These are phyloP conservation scores for Hypoxylon sp. DNA, from an alignment of 2,329 filamentous ascomycete genomes.

Conservation along the genomic window DNA sequence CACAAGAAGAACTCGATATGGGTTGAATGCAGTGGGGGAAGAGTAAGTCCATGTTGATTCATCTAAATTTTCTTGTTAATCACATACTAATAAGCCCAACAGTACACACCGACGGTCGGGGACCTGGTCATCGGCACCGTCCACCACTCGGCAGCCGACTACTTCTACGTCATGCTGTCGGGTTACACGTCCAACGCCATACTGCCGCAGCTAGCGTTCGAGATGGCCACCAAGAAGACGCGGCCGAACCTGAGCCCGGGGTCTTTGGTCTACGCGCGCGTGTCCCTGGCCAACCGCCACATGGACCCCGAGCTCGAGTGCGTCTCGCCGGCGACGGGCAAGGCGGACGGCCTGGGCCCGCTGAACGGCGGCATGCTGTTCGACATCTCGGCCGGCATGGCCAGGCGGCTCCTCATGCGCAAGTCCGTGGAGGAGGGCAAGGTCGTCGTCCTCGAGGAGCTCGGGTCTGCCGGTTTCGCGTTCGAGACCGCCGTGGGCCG, in stretches of 20 bases:
- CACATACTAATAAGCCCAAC: conserved; percentile 42
- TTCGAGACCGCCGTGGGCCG: conserved; percentile 95
- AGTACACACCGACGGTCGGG: conserved; percentile 82
- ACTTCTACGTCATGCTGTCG: conserved; percentile 81
- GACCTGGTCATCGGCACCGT: conserved; percentile 92
- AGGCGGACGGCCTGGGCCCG: conserved; percentile 85
- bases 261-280: conserved; percentile 87
- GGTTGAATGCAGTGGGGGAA: conserved; percentile 74
- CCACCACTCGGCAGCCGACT: conserved; percentile 76
- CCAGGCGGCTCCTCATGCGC: conserved; percentile 77
- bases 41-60: conserved; percentile 57
- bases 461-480: conserved; percentile 77
- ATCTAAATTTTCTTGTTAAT: conserved; percentile 7
- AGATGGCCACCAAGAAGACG: conserved; percentile 90
- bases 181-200: conserved; percentile 69
- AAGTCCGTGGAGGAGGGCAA: conserved; percentile 68
- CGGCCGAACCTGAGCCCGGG: conserved; percentile 78
- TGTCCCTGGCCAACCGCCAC: conserved; percentile 78
- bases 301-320: conserved; percentile 93
- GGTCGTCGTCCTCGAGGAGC: conserved; percentile 78
- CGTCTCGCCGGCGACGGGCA: conserved; percentile 84
- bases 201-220: conserved; percentile 90
- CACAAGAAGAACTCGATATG: conserved; percentile 78
- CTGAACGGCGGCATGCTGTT: conserved; percentile 88
- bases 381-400: conserved; percentile 78